Evolutionary conservation across 306 rosid species (phyloP).

Genomic region (Casuarina glauca): DNA sequence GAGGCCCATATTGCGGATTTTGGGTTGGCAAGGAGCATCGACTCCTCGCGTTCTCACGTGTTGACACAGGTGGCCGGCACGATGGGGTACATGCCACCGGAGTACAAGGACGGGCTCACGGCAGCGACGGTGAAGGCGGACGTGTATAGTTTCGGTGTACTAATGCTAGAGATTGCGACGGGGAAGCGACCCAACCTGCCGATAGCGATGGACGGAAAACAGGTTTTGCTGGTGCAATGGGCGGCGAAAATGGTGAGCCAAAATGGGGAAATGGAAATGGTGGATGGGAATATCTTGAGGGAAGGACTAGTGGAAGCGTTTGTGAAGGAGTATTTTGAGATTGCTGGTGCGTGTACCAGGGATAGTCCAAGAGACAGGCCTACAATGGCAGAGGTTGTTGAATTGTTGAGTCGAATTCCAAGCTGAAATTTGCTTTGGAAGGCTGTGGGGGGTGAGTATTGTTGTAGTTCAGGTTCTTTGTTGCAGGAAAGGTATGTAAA

Average conservation of each 20-base stretch:
- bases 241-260: slow-evolving; percentile 53
- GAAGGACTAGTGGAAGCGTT: slow-evolving; percentile 39
- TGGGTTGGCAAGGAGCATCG: slow-evolving; percentile 79
- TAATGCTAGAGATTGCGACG: slow-evolving; percentile 67
- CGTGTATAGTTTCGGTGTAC: slow-evolving; percentile 80
- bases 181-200: slow-evolving; percentile 72
- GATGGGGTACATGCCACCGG: slow-evolving; percentile 97
- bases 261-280: slow-evolving; percentile 50
- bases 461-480: slow-evolving; percentile 3
- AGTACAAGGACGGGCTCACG: slow-evolving; percentile 60
- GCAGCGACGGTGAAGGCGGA: slow-evolving; percentile 64
- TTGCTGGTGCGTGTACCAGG: slow-evolving; percentile 58
- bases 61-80: slow-evolving; percentile 89
- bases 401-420: slow-evolving; percentile 32
- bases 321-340: slow-evolving; percentile 61
- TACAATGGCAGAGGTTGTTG: slow-evolving; percentile 44
- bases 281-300: slow-evolving; percentile 52
- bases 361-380: slow-evolving; percentile 61
- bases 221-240: slow-evolving; percentile 70
- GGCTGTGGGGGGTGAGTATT: neutral
- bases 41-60: slow-evolving; percentile 53
- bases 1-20: slow-evolving; percentile 90
- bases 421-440: neutral
- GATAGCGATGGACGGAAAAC: slow-evolving; percentile 11
- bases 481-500: neutral